Evolutionary conservation across 108 stramenopile genomes (phyloP).

Genomic region (Pseudonitzschia multistriata): DNA sequence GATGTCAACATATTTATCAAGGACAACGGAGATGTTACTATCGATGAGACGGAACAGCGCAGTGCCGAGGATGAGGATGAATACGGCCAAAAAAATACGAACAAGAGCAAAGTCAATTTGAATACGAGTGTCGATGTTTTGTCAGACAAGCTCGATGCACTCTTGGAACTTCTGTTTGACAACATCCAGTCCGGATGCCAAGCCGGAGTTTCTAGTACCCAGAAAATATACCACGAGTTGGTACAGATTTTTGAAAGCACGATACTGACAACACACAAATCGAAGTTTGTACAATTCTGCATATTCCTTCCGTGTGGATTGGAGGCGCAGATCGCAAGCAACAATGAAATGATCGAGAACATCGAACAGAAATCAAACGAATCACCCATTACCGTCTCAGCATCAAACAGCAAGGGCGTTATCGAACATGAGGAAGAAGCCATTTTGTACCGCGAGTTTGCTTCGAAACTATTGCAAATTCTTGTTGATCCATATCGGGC

Average conservation of each 20-base stretch:
- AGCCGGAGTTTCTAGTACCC: not conserved
- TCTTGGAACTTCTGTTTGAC: slow-evolving; percentile 24
- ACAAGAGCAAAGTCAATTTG: not conserved
- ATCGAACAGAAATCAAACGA: not conserved
- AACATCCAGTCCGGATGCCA: slow-evolving; percentile 13
- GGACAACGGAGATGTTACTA: slow-evolving; percentile 75
- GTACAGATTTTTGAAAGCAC: slow-evolving; percentile 63
- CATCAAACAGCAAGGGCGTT: not conserved
- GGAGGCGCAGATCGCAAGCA: slow-evolving; percentile 35
- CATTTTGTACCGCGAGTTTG: slow-evolving; percentile 73
- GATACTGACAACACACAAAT: slow-evolving; percentile 89
- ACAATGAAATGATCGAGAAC: not conserved
- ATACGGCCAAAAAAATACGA: not conserved
- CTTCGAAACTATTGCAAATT: slow-evolving; percentile 65
- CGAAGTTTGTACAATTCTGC: slow-evolving; percentile 95
- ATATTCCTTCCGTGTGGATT: slow-evolving; percentile 85
- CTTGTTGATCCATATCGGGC: slow-evolving; percentile 72
- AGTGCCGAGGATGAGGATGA: slow-evolving; percentile 24
- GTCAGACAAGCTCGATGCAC: slow-evolving; percentile 51
- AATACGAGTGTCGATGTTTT: slow-evolving; percentile 41
- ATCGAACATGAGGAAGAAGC: slow-evolving; percentile 27
- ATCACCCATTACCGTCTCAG: slow-evolving; percentile 1
- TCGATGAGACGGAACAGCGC: slow-evolving; percentile 53
- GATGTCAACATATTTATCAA: slow-evolving; percentile 97
- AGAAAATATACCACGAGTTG: slow-evolving; percentile 28